Base-by-base conservation (phyloP, 305 asterid genomes). In the Andrographis paniculata region DNA sequence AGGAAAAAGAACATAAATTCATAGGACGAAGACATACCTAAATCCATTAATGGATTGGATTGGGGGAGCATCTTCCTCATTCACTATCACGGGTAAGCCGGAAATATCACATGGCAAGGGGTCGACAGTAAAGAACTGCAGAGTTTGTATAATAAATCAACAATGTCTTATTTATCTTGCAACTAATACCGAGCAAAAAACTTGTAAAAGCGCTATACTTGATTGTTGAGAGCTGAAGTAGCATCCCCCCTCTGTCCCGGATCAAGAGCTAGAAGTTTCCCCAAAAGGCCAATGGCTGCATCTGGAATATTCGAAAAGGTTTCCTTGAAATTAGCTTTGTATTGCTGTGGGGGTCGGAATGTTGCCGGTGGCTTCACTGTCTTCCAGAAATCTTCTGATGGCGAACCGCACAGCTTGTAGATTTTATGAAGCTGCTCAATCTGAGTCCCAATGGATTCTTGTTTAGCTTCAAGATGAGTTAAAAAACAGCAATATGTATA, bases 341-440 rank as follows among this genome's bases (percentile, higher is more conserved):
- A 78, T 14, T 71, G 69, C 20, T 64, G 75, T 14, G 76, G 75
- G 4, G 94, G 94, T 23, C 92, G 67, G 64, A 85, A 82, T 1
- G 86, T 77, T 12, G 95, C 74, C 1, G 88, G 76, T 21, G 88
- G 83, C 73, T 75, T 85, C 62, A 77, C 69, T 51, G 67, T 86
- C 66, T 69, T 75, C 96, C 96, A 82, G 31, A 79, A 85, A 1
- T 79, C 86, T 53, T 85, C 96, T 2, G 84, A 42, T 6, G 96
- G 94, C 22, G 89, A 75, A 6, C 96, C 94, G 59, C 89, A 86
- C 5, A 86, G 74, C 78, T 86, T 86, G 63, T 79, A 82, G 14
- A 86, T 86, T 74, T 63, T 82, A 58, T 86, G 96, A 45, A 86
- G 80, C 54, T 86, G 96, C 53, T 86, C 96, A 58, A 86, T 73